Conservation (phyloP, 345 rosid genomes). For the Clarkia xantiana region DNA sequence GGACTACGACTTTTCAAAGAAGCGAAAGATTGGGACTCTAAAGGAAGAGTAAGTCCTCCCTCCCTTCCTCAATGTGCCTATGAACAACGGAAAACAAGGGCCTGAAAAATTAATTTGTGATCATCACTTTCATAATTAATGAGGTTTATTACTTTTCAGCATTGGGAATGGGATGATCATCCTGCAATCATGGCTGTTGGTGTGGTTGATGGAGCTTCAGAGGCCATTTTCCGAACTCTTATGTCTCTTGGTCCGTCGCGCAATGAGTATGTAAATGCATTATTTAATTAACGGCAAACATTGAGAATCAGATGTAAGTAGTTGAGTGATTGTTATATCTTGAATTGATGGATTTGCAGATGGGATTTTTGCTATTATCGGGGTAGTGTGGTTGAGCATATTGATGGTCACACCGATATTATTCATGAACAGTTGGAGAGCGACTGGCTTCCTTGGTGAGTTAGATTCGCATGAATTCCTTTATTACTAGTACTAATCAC, state of each 20-base stretch:
- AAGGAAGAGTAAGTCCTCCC: conserved; percentile 32
- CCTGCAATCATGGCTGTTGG: conserved; percentile 98
- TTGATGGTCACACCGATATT: conserved; percentile 90
- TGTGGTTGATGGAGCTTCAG: conserved; percentile 63
- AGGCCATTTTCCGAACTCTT: conserved; percentile 57
- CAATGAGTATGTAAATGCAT: conserved; percentile 43
- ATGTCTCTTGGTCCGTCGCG: conserved; percentile 80
- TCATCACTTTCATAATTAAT: background rate
- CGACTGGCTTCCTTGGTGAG: conserved; percentile 77
- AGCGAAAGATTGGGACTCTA: conserved; percentile 62
- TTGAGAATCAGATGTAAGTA: background rate
- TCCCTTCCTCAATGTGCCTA: background rate
- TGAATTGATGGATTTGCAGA: conserved; percentile 17
- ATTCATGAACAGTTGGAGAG: conserved; percentile 48
- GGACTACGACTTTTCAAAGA: conserved; percentile 90
- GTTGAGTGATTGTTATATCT: background rate
- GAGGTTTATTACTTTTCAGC: conserved; percentile 27
- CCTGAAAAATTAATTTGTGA: background rate
- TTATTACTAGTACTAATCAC: background rate
- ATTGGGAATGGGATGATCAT: conserved; percentile 91
- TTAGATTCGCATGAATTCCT: background rate
- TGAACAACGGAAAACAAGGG: background rate
- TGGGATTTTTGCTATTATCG: conserved; percentile 78
- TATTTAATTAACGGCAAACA: background rate
- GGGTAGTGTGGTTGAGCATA: conserved; percentile 68